Base-by-base conservation (phyloP, 306 rosid genomes). In the Cucumis cinereus region DNA sequence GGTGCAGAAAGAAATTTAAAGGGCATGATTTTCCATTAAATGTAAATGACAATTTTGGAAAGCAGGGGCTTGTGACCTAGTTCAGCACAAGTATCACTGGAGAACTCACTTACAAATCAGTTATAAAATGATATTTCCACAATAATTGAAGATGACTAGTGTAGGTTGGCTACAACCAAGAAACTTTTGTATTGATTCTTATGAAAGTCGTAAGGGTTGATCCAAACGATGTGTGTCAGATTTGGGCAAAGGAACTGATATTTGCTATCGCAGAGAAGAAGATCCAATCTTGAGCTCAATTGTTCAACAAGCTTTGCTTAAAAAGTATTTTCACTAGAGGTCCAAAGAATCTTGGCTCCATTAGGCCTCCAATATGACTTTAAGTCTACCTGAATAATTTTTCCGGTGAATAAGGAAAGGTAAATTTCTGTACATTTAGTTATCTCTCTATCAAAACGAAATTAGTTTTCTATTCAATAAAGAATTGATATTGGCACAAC, bases 241-340 rank as follows among this genome's bases (percentile, higher is more conserved):
- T 23, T 22, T 3, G 62, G 62, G 62, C 26, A 23, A 57, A 57
- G 62, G 74, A 35, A 78, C 91, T 91, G 97, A 91, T 91, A 53
- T 88, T 91, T 79, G 97, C 97, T 69, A 93, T 93, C 91, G 93
- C 93, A 61, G 97, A 93, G 79, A 89, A 93, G 84, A 92, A 91
- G 91, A 89, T 91, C 92, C 92, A 93, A 74, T 93, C 91, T 77
- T 80, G 93, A 79, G 97, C 91, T 8, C 90, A 93, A 77, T 88
- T 87, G 82, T 93, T 91, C 81, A 91, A 93, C 86, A 93, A 93
- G 97, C 89, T 79, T 88, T 91, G 97, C 76, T 93, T 82, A 91
- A 85, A 22, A 93, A 93, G 81, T 93, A 97, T 54, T 88, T 93
- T 26, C 96, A 91, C 75, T 89, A 87, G 60, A 93, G 85, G 97